Evolutionary conservation across 495 filamentous ascomycete genomes (phyloP).

Genomic region (Trichoderma reesei): DNA sequence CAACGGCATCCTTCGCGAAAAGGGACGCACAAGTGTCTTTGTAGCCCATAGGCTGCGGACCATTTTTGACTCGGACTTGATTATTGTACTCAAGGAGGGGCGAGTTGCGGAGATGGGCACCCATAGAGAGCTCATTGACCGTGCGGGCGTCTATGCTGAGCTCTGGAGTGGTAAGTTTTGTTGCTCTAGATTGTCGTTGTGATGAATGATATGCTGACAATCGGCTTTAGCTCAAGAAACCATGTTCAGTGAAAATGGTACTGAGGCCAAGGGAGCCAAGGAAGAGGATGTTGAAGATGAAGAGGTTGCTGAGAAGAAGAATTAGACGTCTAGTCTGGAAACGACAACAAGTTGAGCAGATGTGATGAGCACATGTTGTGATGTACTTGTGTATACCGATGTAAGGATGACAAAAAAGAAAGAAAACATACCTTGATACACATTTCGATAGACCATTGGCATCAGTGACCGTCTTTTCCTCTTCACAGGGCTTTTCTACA

Average conservation of each 20-base stretch:
- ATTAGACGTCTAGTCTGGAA: neutral
- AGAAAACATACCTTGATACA: too few relatives aligned
- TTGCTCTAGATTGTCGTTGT: neutral
- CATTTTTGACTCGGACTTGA: slow-evolving; percentile 88
- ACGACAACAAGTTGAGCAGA: neutral
- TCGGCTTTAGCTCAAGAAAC: slow-evolving; percentile 33
- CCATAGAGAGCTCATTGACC: slow-evolving; percentile 72
- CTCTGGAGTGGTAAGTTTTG: slow-evolving; percentile 71
- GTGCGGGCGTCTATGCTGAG: slow-evolving; percentile 73
- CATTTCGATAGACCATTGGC: too few relatives aligned
- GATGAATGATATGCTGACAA: slow-evolving; percentile 9
- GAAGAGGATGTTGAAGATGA: slow-evolving; percentile 1
- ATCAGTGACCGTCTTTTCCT: too few relatives aligned
- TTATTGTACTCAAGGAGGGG: slow-evolving; percentile 83
- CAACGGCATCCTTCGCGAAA: slow-evolving; percentile 85
- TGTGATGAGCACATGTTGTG: neutral
- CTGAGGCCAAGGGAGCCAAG: slow-evolving; percentile 18
- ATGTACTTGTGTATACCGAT: neutral
- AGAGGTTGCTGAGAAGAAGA: slow-evolving; percentile 7
- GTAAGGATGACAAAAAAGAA: too few relatives aligned
- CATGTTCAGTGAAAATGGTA: slow-evolving; percentile 27
- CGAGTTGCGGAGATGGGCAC: slow-evolving; percentile 77
- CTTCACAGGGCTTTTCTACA: too few relatives aligned
- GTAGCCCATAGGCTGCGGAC: slow-evolving; percentile 87
- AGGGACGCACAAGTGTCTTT: slow-evolving; percentile 82